These are phyloP conservation scores for Omphalotus guepiniiformis DNA, from an alignment of 768 basidiomycete species.

Conservation along the genomic window DNA sequence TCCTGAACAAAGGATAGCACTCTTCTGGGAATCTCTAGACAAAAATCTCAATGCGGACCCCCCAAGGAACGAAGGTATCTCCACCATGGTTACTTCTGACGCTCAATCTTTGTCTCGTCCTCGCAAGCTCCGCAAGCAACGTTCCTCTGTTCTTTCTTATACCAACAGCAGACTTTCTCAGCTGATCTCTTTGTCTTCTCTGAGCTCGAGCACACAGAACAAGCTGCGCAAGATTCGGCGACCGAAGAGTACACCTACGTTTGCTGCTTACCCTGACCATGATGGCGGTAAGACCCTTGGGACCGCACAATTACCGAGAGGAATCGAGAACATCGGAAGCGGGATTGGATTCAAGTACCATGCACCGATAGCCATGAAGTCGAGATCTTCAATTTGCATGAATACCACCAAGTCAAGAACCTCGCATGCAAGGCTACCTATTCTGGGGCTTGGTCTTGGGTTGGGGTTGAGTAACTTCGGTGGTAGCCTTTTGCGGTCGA, in stretches of 20 bases:
- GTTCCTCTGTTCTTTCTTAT: neutral
- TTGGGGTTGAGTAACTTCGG: neutral
- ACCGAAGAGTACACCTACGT: conserved; percentile 4
- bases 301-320: conserved; percentile 34
- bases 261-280: conserved; percentile 1
- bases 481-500: neutral
- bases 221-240: conserved; percentile 5
- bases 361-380: conserved; percentile 20
- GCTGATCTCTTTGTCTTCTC: neutral
- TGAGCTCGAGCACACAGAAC: neutral
- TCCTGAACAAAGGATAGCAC: neutral
- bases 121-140: conserved; percentile 5
- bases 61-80: neutral
- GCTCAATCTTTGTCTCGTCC: neutral
- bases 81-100: neutral
- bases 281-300: neutral
- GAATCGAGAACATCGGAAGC: conserved; percentile 43
- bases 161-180: conserved; percentile 3
- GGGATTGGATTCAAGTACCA: conserved; percentile 51
- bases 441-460: neutral
- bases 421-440: neutral
- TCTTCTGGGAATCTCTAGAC: conserved; percentile 10
- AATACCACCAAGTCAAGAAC: neutral
- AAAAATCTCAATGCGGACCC: neutral
- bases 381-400: neutral